Base-by-base conservation (phyloP, 202 grass and related monocot genomes). In the Musa balbisiana region DNA sequence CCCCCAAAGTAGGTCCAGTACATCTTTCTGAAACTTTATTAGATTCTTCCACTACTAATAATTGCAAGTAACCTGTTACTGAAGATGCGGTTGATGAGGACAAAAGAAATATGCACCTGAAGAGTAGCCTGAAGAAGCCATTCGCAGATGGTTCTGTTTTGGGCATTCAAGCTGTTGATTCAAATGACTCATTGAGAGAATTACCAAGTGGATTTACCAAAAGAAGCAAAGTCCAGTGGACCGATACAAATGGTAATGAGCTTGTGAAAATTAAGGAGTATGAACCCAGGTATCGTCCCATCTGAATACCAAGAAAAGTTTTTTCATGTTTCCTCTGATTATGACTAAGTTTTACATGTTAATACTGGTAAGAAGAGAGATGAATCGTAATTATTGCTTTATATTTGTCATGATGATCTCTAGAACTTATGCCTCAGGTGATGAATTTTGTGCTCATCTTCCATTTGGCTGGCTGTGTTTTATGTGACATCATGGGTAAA, bases 101-200 rank as follows among this genome's bases (percentile, higher is more conserved):
- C 73, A 86, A 79, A 71, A 91, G 74, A 77, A 79, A 84, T 55
- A 80, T 87, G 26, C 86, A 78, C 76, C 91, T 93, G 59, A 97
- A 93, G 83, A 97, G 83, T 76, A 93, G 89, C 71, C 77, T 80
- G 11, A 93, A 84, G 81, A 91, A 87, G 74, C 83, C 79, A 87
- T 90, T 88, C 13, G 79, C 73, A 26, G 88, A 91, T 73, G 82
- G 76, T 55, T 89, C 51, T 73, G 72, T 84, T 51, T 19, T n/a
- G 17, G 67, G 17, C 49, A 49, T 43, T 52, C 11, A 52, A 53
- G 13, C 12, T 23, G 60, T n/a, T 25, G 49, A 64, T 16, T 14
- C 33, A 4, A 15, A 17, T n/a, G 49, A 52, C 16, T 52, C 25
- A 51, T 49, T 51, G n/a, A 63, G n/a, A 51, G 74, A 64, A 19